Base-by-base conservation (phyloP, 1,284 basidiomycete genomes). In the Papiliotrema fonsecae region DNA sequence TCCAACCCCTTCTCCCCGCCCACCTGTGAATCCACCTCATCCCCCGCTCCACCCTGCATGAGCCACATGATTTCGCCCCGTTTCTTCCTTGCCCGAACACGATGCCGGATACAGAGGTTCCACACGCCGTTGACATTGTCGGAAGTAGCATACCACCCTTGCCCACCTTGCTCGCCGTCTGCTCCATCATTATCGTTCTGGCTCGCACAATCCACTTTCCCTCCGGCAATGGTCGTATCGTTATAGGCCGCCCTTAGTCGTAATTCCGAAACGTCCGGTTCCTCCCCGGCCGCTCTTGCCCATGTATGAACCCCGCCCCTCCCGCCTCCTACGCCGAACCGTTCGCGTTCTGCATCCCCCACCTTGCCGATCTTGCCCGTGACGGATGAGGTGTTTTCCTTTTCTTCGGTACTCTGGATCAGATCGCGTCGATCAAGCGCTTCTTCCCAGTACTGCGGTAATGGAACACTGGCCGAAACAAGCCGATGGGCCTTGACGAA, bases 211-310 rank as follows among this genome's bases (percentile, higher is more conserved):
- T 22, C 16, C 32, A 6, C 44, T 18, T 32, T 48, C 40, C 19
- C 28, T 31, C 48, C 56, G 2, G 32, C 19, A 13, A 45, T 48
- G 14, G 51, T 34, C 40, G 51, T 44, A 16, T 24, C 25, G 7
- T 35, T 37, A 2, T 49, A 18, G 7, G n/a, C 19, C 16, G 25
- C 40, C n/a, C n/a, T n/a, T 14, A 26, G 11, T 16, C n/a, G 26
- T 16, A 52, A 27, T 3, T 45, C 35, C 30, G 27, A 22, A 6
- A 51, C 6, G 14, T 13, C 45, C 3, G 67, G 67, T 42, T 61
- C 54, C 48, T 72, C 67, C 2, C 69, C 69, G 3, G 69, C 69
- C 6, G 51, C 27, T 16, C 46, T 46, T 0, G 54, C 61, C 69
- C 69, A 72, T 1, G 54, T 62, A 18, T 59, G 55, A 10, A 69